phyloP scores from a whole-genome alignment of 768 basidiomycete genomes.

The Pholiota molesta region DNA sequence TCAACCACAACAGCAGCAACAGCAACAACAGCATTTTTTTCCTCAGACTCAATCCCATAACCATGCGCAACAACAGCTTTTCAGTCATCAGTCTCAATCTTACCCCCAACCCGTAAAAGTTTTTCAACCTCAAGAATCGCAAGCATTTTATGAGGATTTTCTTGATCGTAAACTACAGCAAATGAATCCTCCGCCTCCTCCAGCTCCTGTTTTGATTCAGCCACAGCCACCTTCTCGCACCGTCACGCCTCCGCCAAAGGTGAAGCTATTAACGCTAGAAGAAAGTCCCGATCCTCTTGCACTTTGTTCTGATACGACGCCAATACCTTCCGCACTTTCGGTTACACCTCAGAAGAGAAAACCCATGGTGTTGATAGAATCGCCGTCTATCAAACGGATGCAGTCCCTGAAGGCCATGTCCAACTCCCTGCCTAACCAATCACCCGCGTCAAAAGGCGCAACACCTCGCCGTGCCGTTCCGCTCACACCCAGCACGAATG shows the following conservation, averaged over 20 bases:
- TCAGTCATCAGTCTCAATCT: conserved; percentile 4
- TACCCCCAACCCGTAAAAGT: conserved; percentile 28
- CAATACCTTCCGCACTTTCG: conserved; percentile 21
- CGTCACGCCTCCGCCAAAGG: conserved; percentile 25
- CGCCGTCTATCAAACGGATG: conserved; percentile 67
- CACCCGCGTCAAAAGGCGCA: conserved; percentile 10
- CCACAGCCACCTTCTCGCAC: conserved; percentile 14
- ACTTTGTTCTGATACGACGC: conserved; percentile 33
- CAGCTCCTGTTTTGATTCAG: conserved; percentile 22
- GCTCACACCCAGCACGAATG: conserved; percentile 32
- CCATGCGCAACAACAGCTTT: background rate
- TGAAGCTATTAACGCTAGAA: conserved; percentile 23
- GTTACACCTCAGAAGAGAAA: conserved; percentile 77
- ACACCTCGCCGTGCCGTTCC: conserved; percentile 26
- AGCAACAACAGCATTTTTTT: background rate
- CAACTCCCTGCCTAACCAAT: conserved; percentile 14
- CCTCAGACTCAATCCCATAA: background rate
- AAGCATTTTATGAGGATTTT: conserved; percentile 68
- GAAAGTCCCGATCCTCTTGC: conserved; percentile 64
- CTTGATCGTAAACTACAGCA: conserved; percentile 58
- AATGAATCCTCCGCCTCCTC: conserved; percentile 28
- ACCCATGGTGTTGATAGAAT: conserved; percentile 55
- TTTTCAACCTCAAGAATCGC: conserved; percentile 60
- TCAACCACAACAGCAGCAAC: background rate
- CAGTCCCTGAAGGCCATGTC: conserved; percentile 32